Conservation (phyloP, 176 grass and related monocot species). For the Panicum miliaceum region DNA sequence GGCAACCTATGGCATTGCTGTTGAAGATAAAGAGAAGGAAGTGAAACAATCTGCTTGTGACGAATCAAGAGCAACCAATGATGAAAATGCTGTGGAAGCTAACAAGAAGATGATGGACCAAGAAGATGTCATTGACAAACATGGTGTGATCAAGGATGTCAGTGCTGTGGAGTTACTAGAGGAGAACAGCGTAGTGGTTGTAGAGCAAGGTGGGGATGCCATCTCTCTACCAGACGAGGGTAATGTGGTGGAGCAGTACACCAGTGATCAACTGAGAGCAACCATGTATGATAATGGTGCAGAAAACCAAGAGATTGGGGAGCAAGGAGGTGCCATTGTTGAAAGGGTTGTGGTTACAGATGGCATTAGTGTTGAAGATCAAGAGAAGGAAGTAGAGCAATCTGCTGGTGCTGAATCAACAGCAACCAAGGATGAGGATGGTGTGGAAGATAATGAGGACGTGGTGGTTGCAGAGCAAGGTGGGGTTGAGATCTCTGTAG, state of each 20-base stretch:
- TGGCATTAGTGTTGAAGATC: constrained; percentile 23
- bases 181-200: not conserved
- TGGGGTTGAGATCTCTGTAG: not conserved
- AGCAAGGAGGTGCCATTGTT: not conserved
- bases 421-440: not conserved
- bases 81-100: not conserved
- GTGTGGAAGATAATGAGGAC: not conserved
- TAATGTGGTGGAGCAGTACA: not conserved
- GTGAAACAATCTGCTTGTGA: not conserved
- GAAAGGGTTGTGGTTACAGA: not conserved
- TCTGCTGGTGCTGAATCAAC: not conserved
- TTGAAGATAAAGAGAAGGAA: constrained; percentile 24
- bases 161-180: not conserved
- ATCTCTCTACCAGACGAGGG: not conserved
- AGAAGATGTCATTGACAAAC: not conserved
- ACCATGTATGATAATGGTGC: not conserved
- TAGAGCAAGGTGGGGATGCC: not conserved
- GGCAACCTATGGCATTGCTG: not conserved
- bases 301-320: constrained; percentile 16
- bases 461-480: not conserved
- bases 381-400: not conserved
- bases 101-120: not conserved
- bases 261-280: not conserved
- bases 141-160: not conserved
- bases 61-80: not conserved